Evolutionary conservation across 768 basidiomycete genomes (phyloP).

Genomic region (Leccinum imitatum): DNA sequence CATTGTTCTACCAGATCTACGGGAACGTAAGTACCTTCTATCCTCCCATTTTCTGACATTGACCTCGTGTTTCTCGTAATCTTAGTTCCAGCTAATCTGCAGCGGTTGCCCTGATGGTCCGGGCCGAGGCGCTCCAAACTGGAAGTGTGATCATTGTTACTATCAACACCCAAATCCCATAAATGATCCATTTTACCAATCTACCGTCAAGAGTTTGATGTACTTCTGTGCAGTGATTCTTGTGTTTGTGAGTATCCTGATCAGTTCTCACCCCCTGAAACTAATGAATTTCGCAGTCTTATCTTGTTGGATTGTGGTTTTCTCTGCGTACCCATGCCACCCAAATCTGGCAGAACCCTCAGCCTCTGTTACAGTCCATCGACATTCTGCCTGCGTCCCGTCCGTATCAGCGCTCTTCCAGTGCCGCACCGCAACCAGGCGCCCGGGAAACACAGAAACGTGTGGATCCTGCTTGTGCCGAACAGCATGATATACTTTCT

Average conservation of each 20-base stretch:
- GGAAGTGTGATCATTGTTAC: slow-evolving; percentile 90
- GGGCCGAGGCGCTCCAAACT: slow-evolving; percentile 38
- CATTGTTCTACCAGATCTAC: slow-evolving; percentile 97
- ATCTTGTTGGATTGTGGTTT: slow-evolving; percentile 97
- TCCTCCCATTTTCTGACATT: slow-evolving; percentile 3
- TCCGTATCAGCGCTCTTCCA: slow-evolving; percentile 54
- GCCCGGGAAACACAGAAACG: slow-evolving; percentile 40
- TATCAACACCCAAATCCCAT: slow-evolving; percentile 94
- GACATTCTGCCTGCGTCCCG: slow-evolving; percentile 58
- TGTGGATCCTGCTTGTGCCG: slow-evolving; percentile 39
- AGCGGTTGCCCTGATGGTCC: slow-evolving; percentile 63
- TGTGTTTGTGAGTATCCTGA: slow-evolving; percentile 65
- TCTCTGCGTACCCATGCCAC: slow-evolving; percentile 96
- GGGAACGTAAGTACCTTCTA: slow-evolving; percentile 71
- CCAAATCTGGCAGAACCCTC: slow-evolving; percentile 99
- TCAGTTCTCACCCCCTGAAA: neutral
- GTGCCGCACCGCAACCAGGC: slow-evolving; percentile 9
- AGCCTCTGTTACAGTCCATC: slow-evolving; percentile 67
- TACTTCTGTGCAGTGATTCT: slow-evolving; percentile 93
- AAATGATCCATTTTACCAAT: slow-evolving; percentile 94
- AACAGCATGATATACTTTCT: slow-evolving; percentile 33
- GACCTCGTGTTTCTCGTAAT: slow-evolving; percentile 15
- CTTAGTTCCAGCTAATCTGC: slow-evolving; percentile 84
- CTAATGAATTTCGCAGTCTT: slow-evolving; percentile 59
- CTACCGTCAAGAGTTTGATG: slow-evolving; percentile 93